Evolutionary conservation across 495 filamentous ascomycete genomes (phyloP), one percentile per base, ranked within the genome.

Genomic region (Sporormia fimetaria): DNA sequence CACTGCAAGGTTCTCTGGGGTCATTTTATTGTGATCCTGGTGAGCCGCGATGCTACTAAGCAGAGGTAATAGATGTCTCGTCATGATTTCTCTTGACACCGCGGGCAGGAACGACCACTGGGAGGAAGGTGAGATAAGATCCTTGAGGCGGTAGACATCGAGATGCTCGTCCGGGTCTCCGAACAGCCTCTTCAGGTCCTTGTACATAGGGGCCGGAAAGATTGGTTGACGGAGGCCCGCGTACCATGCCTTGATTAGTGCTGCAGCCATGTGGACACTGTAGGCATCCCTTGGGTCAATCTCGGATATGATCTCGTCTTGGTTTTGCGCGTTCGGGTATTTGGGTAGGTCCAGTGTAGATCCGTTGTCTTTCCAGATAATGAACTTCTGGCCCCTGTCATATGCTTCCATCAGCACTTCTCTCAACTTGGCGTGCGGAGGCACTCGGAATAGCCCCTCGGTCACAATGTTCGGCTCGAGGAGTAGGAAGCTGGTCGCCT

Each of bases 231-330:
- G 63, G 1, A 75, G 63, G 33, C 67, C 67, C 8, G 68, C 58
- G 43, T 75, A 75, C 67, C 73, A 75, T 5, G 63, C 25, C 49
- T 75, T 75, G 49, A 75, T 67, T 22, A 75, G 34, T 10, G 55
- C 64, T 2, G 71, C 67, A 4, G 68, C 69, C 21, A 64, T 59
- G 40, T 67, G 63, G 7, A 69, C 67, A 3, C 66, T 61, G 46
- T 68, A 75, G 17, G 69, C 65, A 22, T 71, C 63, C 43, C 54
- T 60, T 16, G 56, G 60, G 9, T 67, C 62, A 22, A 67, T 38
- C 31, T 69, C 65, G 7, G 59, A 57, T 6, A 65, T 43, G 14
- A 44, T 33, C 7, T 52, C 52, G 15, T 60, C 58, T 32, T 42
- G 30, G 12, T 56, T 37, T 15, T 58, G 31, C 33, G 60, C 30